phyloP scores from a whole-genome alignment of 2,329 filamentous ascomycete genomes.

The Cladobotryum mycophilum region DNA sequence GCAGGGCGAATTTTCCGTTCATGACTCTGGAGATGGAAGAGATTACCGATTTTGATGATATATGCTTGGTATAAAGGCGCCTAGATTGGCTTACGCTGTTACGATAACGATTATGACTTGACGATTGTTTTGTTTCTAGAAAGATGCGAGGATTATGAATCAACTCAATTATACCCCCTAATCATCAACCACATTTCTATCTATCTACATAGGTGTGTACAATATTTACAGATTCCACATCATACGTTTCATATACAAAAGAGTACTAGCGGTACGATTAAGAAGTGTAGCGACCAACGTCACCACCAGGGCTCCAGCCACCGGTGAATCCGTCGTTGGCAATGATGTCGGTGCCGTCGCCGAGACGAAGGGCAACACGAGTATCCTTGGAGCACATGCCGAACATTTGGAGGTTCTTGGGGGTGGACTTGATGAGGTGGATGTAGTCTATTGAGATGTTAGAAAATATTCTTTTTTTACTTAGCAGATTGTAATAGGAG shows the following conservation, averaged over 20 bases:
- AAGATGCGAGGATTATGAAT: too few relatives aligned
- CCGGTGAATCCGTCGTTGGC: constrained; percentile 28
- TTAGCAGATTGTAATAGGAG: background rate
- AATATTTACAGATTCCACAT: too few relatives aligned
- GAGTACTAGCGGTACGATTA: background rate
- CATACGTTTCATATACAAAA: too few relatives aligned
- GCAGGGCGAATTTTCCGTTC: background rate
- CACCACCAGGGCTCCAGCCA: constrained; percentile 28
- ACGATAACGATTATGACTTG: too few relatives aligned
- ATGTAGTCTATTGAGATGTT: constrained; percentile 19
- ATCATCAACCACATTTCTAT: too few relatives aligned
- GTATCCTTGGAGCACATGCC: constrained; percentile 37
- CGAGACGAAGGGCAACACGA: constrained; percentile 27
- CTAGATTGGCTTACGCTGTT: background rate
- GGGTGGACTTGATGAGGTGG: constrained; percentile 33
- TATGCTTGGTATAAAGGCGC: background rate
- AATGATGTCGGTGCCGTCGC: constrained; percentile 27
- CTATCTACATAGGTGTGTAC: too few relatives aligned
- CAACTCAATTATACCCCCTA: too few relatives aligned
- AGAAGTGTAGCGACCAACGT: constrained; percentile 31
- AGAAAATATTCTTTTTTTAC: background rate
- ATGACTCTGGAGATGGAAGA: background rate
- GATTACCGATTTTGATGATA: background rate
- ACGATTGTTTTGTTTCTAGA: too few relatives aligned
- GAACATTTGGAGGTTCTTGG: constrained; percentile 34